Conservation (phyloP, 192 early-diverging fungal genomes). For the Rhizoclosmatium sp. region DNA sequence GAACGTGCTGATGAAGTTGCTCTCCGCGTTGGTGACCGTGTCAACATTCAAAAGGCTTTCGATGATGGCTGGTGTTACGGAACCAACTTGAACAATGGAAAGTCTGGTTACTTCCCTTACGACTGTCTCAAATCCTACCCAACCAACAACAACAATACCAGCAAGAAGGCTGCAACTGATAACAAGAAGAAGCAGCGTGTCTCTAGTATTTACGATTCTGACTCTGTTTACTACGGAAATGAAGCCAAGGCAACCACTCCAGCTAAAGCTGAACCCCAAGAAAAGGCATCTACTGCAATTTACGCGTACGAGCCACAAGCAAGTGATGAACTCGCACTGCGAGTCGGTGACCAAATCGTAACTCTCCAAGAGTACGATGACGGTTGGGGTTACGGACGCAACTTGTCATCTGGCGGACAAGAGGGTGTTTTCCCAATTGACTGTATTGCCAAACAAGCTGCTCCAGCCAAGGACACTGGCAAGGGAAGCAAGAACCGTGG, state of each 20-base stretch:
- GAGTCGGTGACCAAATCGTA: not conserved
- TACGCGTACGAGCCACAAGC: not conserved
- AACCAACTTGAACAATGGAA: conserved; percentile 13
- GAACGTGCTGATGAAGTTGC: conserved; percentile 13
- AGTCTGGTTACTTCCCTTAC: conserved; percentile 16
- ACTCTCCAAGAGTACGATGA: not conserved
- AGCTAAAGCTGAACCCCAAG: not conserved
- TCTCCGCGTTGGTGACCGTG: conserved; percentile 44
- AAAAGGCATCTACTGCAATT: not conserved
- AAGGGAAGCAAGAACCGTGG: not conserved
- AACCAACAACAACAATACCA: not conserved
- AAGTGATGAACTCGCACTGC: not conserved
- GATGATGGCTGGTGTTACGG: conserved; percentile 40
- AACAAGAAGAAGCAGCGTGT: conserved; percentile 12
- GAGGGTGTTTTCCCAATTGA: conserved; percentile 16
- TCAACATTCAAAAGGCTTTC: conserved; percentile 52
- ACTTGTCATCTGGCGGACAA: conserved; percentile 11
- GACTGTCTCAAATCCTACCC: conserved; percentile 2
- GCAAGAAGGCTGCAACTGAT: not conserved
- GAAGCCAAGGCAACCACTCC: not conserved
- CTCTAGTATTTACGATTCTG: not conserved
- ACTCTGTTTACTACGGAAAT: not conserved
- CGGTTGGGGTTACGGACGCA: conserved; percentile 16
- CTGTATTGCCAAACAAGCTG: conserved; percentile 34
- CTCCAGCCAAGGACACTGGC: not conserved